phyloP scores from a whole-genome alignment of 805 yeast species.

The Brettanomyces anomalus region DNA sequence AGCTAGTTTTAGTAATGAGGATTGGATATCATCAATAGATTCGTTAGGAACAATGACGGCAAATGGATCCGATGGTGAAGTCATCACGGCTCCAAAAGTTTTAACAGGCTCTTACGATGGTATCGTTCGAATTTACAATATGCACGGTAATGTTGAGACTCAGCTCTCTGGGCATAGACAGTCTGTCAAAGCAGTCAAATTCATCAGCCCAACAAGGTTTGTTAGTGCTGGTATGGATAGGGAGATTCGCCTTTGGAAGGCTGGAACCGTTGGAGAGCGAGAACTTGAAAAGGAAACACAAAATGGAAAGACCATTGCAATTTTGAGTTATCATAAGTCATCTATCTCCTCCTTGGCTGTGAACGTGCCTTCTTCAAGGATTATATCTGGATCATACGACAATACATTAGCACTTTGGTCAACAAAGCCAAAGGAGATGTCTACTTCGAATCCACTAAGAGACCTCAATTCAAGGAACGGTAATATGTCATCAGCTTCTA shows the following conservation, averaged over 20 bases:
- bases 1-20: constrained; percentile 84
- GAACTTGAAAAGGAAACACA: constrained; percentile 36
- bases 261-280: constrained; percentile 35
- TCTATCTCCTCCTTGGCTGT: constrained; percentile 74
- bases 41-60: constrained; percentile 28
- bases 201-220: constrained; percentile 66
- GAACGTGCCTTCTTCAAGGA: constrained; percentile 42
- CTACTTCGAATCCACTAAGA: constrained; percentile 40
- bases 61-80: constrained; percentile 19
- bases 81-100: constrained; percentile 43
- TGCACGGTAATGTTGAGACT: constrained; percentile 69
- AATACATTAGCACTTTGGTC: constrained; percentile 82
- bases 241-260: constrained; percentile 81
- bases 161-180: constrained; percentile 86
- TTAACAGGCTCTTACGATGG: constrained; percentile 88
- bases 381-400: constrained; percentile 82
- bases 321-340: constrained; percentile 83
- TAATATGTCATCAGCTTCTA: constrained; percentile 65
- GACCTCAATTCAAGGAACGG: constrained; percentile 27
- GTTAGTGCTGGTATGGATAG: constrained; percentile 88
- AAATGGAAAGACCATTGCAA: constrained; percentile 68
- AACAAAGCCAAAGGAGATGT: constrained; percentile 74
- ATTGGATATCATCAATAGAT: constrained; percentile 83
- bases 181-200: constrained; percentile 73
- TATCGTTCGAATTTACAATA: constrained; percentile 79